phyloP scores from a whole-genome alignment of 169 alveolate genomes.

The Plasmodium fragile region DNA sequence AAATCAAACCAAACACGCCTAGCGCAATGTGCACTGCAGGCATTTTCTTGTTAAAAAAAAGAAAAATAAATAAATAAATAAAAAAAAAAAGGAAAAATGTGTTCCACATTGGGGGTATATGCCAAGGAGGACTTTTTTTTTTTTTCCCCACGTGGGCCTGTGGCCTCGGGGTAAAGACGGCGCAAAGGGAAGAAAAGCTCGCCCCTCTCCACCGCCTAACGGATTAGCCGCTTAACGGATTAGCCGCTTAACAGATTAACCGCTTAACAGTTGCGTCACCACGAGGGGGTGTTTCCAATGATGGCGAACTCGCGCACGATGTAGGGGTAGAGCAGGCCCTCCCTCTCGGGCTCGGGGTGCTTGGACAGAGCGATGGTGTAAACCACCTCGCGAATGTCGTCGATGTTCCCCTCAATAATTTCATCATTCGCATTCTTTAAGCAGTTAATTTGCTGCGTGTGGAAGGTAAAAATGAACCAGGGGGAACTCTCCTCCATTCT shows the following conservation, averaged over 20 bases:
- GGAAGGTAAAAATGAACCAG: constrained; percentile 91
- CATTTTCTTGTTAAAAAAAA: background rate
- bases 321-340: constrained; percentile 83
- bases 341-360: constrained; percentile 87
- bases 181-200: background rate
- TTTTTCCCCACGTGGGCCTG: background rate
- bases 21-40: background rate
- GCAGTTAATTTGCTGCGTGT: constrained; percentile 92
- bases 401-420: constrained; percentile 88
- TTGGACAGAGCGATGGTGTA: constrained; percentile 90
- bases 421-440: constrained; percentile 85
- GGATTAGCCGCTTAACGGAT: background rate
- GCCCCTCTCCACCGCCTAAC: background rate
- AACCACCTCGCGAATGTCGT: constrained; percentile 91
- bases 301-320: constrained; percentile 87
- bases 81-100: background rate
- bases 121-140: background rate
- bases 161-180: background rate
- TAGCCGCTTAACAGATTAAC: background rate
- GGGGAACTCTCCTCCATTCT: constrained; percentile 87
- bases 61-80: no score
- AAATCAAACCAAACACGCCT: background rate
- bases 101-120: background rate
- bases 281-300: constrained; percentile 88
- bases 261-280: constrained; percentile 72